These are phyloP conservation scores for Erythrophleum fordii DNA, from an alignment of 306 rosid species.

Conservation along the genomic window DNA sequence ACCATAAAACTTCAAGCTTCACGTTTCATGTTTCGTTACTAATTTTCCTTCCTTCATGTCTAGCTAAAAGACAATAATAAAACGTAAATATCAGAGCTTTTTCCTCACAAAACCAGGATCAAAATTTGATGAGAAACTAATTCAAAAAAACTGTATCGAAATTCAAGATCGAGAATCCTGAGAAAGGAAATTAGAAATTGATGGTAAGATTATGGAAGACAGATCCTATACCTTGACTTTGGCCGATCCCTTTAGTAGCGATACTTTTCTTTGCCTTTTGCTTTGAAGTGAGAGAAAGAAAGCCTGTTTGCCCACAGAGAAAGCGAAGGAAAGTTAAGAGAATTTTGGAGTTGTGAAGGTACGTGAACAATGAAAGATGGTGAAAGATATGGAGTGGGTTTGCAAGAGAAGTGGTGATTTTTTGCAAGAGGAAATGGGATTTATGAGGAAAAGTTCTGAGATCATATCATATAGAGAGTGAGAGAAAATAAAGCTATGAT, in stretches of 20 bases:
- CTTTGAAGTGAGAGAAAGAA: background rate
- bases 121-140: background rate
- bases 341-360: background rate
- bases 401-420: background rate
- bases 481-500: background rate
- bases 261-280: background rate
- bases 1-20: background rate
- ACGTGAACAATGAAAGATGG: background rate
- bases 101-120: background rate
- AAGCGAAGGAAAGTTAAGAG: background rate
- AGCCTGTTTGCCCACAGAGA: background rate
- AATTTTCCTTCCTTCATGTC: background rate
- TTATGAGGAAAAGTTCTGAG: background rate
- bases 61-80: background rate
- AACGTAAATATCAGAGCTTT: background rate
- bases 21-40: background rate
- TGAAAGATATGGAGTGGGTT: background rate
- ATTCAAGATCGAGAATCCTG: background rate
- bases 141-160: background rate
- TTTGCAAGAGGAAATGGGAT: background rate
- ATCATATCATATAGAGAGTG: background rate
- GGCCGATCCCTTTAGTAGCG: background rate
- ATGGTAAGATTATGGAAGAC: background rate
- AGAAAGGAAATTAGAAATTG: background rate
- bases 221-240: background rate